Evolutionary conservation across 805 yeast genomes (phyloP), one percentile per base, ranked within the genome.

Genomic region (Candida pseudoglaebosa): DNA sequence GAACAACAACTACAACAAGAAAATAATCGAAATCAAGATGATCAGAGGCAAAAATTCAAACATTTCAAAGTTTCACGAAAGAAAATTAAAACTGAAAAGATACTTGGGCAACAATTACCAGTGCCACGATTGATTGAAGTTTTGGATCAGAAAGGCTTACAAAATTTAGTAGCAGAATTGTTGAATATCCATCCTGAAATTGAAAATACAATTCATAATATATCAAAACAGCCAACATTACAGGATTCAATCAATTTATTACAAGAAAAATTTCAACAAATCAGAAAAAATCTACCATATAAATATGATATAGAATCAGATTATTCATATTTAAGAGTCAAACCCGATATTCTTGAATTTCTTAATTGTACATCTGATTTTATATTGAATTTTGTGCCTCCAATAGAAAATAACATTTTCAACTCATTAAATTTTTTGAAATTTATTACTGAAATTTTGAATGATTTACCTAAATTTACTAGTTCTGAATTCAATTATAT

Each of bases 321-420:
- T 57, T 87, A 87, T 53, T 78, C 90, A 4, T 87, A 78, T 56
- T 61, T 84, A 41, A 70, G 95, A 40, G 84, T 88, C 26, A 79
- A 84, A 51, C 76, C 83, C 5, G 61, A 67, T 41, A 72, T 85
- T 44, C 75, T 75, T 42, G 93, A 84, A 48, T 85, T 87, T 48
- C 72, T 84, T 43, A 69, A 71, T 44, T 78, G 86, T 16, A 64
- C 88, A 38, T 77, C 84, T 13, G 96, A 87, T 57, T 86, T 82
- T 55, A 80, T 85, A 4, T 65, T 82, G 41, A 77, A 75, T 49
- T 82, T 81, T 49, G 63, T 87, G 43, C 89, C 93, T 15, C 91
- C 91, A 2, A 70, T 75, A 37, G 87, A 82, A 51, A 44, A 65
- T 17, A 77, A 77, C 49, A 61, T 76, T 13, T 56, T 72, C 18